Evolutionary conservation across 805 yeast genomes (phyloP).

Genomic region (Ogataea siamensis): DNA sequence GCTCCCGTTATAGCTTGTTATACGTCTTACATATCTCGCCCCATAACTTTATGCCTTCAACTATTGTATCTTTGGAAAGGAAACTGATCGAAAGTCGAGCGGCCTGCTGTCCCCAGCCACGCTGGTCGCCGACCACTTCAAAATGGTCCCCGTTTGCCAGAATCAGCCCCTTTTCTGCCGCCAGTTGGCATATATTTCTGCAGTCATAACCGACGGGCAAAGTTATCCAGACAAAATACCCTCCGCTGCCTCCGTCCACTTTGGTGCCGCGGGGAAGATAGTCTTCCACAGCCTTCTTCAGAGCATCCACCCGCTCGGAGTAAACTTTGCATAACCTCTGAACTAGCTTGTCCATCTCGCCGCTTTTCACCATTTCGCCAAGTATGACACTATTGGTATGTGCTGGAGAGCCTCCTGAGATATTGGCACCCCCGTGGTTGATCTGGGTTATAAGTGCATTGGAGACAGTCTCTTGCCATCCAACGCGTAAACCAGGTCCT

Average conservation of each 20-base stretch:
- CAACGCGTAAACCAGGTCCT: constrained; percentile 83
- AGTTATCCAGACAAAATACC: constrained; percentile 77
- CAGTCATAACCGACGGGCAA: constrained; percentile 44
- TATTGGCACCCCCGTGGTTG: constrained; percentile 71
- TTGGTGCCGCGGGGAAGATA: constrained; percentile 56
- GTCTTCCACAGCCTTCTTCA: constrained; percentile 39
- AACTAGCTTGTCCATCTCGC: constrained; percentile 49
- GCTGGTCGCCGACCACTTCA: constrained; percentile 64
- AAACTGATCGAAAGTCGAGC: constrained; percentile 60
- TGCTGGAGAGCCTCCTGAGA: constrained; percentile 82
- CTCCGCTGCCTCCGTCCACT: constrained; percentile 73
- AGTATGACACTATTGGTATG: constrained; percentile 69
- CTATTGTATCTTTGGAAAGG: constrained; percentile 45
- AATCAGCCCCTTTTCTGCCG: constrained; percentile 47
- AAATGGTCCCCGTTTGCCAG: constrained; percentile 73
- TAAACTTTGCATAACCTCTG: constrained; percentile 43
- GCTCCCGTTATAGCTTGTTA: constrained; percentile 33
- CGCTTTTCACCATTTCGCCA: constrained; percentile 54
- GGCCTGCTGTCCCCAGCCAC: constrained; percentile 58
- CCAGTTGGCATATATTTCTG: constrained; percentile 32
- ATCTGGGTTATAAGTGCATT: constrained; percentile 53
- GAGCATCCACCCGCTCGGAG: constrained; percentile 42
- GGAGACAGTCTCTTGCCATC: constrained; percentile 77
- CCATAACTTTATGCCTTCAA: constrained; percentile 49
- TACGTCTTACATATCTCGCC: constrained; percentile 37